phyloP scores from a whole-genome alignment of 768 basidiomycete species.

The Hypholoma fasciculare region DNA sequence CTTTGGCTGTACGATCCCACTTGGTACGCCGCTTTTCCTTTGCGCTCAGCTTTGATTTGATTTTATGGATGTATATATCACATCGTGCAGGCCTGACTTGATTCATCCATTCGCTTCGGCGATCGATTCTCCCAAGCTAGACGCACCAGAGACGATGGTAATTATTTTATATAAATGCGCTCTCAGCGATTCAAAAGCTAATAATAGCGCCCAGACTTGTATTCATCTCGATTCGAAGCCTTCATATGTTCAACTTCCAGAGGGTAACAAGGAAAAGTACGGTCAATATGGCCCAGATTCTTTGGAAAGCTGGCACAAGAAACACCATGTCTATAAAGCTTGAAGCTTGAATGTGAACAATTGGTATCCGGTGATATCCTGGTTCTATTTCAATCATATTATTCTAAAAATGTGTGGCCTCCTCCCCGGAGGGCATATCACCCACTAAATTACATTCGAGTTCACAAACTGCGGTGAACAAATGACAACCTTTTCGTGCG shows the following conservation, averaged over 20 bases:
- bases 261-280: constrained; percentile 51
- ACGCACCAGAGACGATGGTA: constrained; percentile 51
- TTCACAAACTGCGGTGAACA: no score
- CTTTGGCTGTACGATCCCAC: constrained; percentile 58
- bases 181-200: background rate
- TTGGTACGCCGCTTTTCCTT: no score
- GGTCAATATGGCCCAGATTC: constrained; percentile 43
- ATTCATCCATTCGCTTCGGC: constrained; percentile 71
- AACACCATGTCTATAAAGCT: constrained; percentile 39
- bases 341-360: constrained; percentile 5
- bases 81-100: constrained; percentile 51
- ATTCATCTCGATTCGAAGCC: constrained; percentile 52
- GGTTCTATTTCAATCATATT: no score
- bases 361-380: no score
- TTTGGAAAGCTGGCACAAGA: constrained; percentile 63
- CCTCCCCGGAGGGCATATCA: no score
- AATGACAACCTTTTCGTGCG: background rate
- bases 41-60: no score
- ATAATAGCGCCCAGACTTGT: constrained; percentile 35
- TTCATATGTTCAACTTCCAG: constrained; percentile 61
- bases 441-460: no score
- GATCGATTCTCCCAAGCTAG: constrained; percentile 61
- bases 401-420: no score
- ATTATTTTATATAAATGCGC: constrained; percentile 11
- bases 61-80: no score